Conservation (phyloP, 805 yeast species). For the Schwanniomyces vanrijiae region DNA sequence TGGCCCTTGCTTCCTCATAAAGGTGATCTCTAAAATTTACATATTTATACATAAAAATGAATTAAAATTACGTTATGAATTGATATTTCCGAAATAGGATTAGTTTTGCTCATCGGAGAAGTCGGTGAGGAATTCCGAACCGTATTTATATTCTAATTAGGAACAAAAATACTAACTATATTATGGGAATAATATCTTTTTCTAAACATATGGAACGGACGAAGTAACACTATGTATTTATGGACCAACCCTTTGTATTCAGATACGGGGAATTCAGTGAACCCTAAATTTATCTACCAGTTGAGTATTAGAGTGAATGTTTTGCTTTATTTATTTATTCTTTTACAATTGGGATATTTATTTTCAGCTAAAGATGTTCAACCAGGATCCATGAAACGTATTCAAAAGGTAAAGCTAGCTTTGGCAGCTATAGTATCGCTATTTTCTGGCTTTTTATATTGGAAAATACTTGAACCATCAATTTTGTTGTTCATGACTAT, state of each 20-base stretch:
- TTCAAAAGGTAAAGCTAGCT: conserved; percentile 14
- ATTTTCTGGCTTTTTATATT: conserved; percentile 2
- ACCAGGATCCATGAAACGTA: conserved; percentile 12
- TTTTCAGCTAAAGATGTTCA: background rate
- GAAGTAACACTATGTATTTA: background rate
- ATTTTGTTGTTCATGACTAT: conserved; percentile 15
- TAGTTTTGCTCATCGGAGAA: too few species aligned
- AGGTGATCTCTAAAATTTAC: too few species aligned
- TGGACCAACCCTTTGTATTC: conserved; percentile 18
- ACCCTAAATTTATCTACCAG: conserved; percentile 28
- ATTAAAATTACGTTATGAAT: too few species aligned
- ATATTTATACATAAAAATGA: too few species aligned
- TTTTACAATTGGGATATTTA: background rate
- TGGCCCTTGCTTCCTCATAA: too few species aligned
- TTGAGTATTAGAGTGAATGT: conserved; percentile 9
- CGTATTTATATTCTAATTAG: background rate
- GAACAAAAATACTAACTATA: background rate
- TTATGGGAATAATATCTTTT: background rate
- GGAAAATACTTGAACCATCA: conserved; percentile 2
- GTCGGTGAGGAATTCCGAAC: background rate
- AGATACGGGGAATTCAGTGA: conserved; percentile 21
- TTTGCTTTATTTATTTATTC: background rate
- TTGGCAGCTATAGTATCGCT: conserved; percentile 13
- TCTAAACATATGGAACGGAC: background rate
- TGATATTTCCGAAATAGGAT: too few species aligned